Evolutionary conservation across 495 filamentous ascomycete species (phyloP).

Genomic region (Beverwykella pulmonaria): DNA sequence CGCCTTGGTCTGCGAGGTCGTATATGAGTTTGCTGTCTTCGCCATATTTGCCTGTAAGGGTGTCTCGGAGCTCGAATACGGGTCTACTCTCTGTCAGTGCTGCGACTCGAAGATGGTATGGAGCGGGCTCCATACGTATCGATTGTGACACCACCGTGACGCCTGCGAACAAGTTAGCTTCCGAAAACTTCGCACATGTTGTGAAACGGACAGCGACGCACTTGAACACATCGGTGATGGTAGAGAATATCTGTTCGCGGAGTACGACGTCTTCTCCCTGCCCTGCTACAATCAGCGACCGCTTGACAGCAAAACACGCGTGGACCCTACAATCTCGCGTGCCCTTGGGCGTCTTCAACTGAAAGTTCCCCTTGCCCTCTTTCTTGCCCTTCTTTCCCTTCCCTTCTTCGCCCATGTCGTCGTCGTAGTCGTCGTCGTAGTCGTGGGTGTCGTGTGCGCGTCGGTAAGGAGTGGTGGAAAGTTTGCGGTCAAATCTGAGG

Average conservation of each 20-base stretch:
- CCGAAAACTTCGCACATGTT: not conserved
- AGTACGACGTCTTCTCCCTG: conserved; percentile 73
- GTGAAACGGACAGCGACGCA: not conserved
- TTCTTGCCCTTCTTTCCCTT: not conserved
- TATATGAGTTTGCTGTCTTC: conserved; percentile 92
- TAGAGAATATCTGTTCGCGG: conserved; percentile 80
- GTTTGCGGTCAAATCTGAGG: conserved; percentile 1
- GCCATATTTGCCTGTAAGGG: conserved; percentile 86
- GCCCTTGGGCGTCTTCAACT: conserved; percentile 47
- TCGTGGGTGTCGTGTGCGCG: conserved; percentile 19
- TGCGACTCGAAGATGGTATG: not conserved
- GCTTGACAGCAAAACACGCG: not conserved
- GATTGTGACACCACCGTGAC: conserved; percentile 81
- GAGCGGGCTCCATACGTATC: conserved; percentile 60
- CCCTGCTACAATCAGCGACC: conserved; percentile 48
- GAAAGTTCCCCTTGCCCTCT: conserved; percentile 27
- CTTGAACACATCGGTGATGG: conserved; percentile 76
- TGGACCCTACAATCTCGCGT: conserved; percentile 43
- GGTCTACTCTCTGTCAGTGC: conserved; percentile 47
- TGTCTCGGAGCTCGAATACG: conserved; percentile 76
- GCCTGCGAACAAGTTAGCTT: conserved; percentile 52
- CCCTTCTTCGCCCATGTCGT: conserved; percentile 33
- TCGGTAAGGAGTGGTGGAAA: not conserved
- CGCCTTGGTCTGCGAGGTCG: conserved; percentile 82
- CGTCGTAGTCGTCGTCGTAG: conserved; percentile 16